Evolutionary conservation across 768 basidiomycete genomes (phyloP), one percentile per base, ranked within the genome.

Genomic region (Hygrocybe coccinea): DNA sequence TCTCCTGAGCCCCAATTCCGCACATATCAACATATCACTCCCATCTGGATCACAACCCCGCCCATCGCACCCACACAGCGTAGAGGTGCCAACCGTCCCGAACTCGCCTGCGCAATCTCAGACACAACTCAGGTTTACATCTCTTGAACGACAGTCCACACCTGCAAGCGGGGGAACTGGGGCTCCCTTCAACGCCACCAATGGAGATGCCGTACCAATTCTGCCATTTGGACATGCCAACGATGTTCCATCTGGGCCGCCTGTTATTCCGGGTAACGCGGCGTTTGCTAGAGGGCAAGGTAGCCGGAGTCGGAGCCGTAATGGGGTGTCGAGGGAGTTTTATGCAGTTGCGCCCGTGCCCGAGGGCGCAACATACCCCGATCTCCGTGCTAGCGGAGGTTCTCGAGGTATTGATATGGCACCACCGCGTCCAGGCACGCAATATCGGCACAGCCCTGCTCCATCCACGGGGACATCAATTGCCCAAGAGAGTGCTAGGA

Each of bases 81-180:
- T 29, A 19, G 29, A 49, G 24, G 48, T 33, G 21, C 48, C 48
- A 10, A 49, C 48, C 8, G 48, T 49, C 9, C 21, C 48, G 15
- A 34, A 24, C 34, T 49, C 29, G 17, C 53, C 56, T 35, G 59
- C 60, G 15, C 61, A 12, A 54, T 69, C 29, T 3, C 19, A 41
- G 44, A 46, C 17, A 4, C n/a, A 46, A 19, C 11, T 22, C 11
- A 12, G 44, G 44, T 46, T n/a, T 22, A 17, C 17, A 21, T 12
- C 39, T 10, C 15, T 5, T 41, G 39, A 11, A 11, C 39, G 39
- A 10, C 39, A 41, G 14, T 41, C 19, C 10, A 19, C 39, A 5
- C 19, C 15, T 11, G 14, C 15, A 41, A 19, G 19, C 15, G 15
- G 3, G 39, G 39, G 39, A 41, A 29, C 29, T 3, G 29, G 29